Evolutionary conservation across 148 eudicot species (phyloP).

Genomic region (Salicornia ramosissima): DNA sequence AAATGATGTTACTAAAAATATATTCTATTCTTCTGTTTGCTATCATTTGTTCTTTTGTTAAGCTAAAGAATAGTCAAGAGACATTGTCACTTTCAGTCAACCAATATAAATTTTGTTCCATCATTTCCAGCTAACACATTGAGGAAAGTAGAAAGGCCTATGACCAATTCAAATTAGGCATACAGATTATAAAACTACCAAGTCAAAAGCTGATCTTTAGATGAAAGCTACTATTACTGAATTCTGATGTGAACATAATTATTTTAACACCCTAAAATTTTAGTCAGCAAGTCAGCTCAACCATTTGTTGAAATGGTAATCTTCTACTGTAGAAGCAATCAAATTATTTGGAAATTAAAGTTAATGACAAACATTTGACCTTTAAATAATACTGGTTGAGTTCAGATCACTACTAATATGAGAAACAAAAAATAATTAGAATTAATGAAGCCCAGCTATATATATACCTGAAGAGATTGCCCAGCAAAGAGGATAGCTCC

Average conservation of each 20-base stretch:
- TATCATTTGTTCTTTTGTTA: neutral
- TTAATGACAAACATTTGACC: neutral
- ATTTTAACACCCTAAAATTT: neutral
- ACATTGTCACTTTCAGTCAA: neutral
- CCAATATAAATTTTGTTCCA: neutral
- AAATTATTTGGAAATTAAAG: neutral
- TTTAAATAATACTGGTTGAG: neutral
- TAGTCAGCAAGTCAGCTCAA: slow-evolving; percentile 1
- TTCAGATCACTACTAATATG: neutral
- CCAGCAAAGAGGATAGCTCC: slow-evolving; percentile 84
- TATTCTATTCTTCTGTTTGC: neutral
- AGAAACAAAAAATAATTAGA: no score
- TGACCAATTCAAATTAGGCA: neutral
- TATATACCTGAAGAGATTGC: slow-evolving; percentile 77
- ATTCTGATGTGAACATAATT: neutral
- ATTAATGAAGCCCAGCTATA: neutral
- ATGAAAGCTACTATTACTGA: slow-evolving; percentile 4
- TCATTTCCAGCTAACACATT: neutral
- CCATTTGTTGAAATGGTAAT: neutral
- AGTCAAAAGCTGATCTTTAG: neutral
- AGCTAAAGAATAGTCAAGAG: neutral
- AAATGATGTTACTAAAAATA: no score
- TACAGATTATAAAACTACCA: neutral
- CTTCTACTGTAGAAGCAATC: neutral
- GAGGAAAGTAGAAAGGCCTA: neutral